Evolutionary conservation across 1,139 yeast genomes (phyloP).

Genomic region (Debaryomyces udenii): DNA sequence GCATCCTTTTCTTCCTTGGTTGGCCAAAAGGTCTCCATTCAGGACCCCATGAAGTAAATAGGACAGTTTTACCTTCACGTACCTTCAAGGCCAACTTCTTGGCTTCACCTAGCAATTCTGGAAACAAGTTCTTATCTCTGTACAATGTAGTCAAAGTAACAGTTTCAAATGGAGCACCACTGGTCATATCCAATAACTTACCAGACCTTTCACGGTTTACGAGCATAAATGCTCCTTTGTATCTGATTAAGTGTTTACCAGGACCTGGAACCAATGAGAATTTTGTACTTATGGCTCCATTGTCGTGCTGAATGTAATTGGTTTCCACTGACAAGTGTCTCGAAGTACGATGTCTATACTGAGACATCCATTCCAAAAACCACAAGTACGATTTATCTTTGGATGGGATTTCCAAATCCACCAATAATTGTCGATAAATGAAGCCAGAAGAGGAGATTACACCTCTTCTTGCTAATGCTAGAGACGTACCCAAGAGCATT

Average conservation of each 20-base stretch:
- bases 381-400: constrained; percentile 92
- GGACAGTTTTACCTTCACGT: constrained; percentile 91
- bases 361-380: constrained; percentile 97
- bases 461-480: constrained; percentile 79
- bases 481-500: constrained; percentile 87
- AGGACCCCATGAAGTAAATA: constrained; percentile 95
- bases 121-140: constrained; percentile 73
- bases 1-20: constrained; percentile 82
- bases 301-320: constrained; percentile 83
- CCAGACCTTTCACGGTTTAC: constrained; percentile 92
- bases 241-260: constrained; percentile 85
- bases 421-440: constrained; percentile 79
- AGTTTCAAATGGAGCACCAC: constrained; percentile 95
- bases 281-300: constrained; percentile 86
- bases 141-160: constrained; percentile 89
- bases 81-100: constrained; percentile 78
- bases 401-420: constrained; percentile 90
- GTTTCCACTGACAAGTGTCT: constrained; percentile 93
- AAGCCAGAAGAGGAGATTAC: constrained; percentile 64
- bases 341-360: constrained; percentile 68
- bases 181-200: constrained; percentile 82
- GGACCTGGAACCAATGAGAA: constrained; percentile 98
- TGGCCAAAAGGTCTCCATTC: constrained; percentile 99
- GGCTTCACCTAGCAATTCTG: constrained; percentile 80
- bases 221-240: constrained; percentile 85